Evolutionary conservation across 2,329 filamentous ascomycete species (phyloP).

Genomic region (Colletotrichum limetticola): DNA sequence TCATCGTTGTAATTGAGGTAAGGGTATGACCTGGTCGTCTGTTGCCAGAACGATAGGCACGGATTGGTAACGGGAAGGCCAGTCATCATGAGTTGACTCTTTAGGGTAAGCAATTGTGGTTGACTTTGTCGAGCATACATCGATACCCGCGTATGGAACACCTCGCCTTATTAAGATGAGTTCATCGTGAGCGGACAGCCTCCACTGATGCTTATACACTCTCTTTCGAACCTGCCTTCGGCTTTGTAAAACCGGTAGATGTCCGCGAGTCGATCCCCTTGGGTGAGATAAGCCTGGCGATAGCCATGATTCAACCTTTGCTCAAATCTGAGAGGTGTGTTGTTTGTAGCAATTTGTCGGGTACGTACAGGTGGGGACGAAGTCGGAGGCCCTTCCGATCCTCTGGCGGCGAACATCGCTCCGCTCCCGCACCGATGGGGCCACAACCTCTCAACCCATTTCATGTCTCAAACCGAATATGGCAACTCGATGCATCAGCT

Average conservation of each 20-base stretch:
- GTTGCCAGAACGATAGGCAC: constrained; percentile 47
- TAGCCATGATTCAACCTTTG: not conserved
- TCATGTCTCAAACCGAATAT: not conserved
- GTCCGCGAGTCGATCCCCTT: not conserved
- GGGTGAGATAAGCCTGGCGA: not conserved
- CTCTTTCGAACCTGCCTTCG: not conserved
- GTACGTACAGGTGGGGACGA: not conserved
- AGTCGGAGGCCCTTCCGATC: not conserved
- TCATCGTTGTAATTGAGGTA: constrained; percentile 47
- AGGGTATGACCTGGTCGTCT: constrained; percentile 41
- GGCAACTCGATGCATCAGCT: not conserved
- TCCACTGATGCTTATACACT: not conserved
- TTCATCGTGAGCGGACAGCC: not conserved
- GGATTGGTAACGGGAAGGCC: not conserved
- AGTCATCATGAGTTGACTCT: not conserved
- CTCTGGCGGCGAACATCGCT: not conserved
- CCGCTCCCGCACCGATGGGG: not conserved
- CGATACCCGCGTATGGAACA: not conserved
- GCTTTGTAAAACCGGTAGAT: not conserved
- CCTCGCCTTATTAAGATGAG: not conserved
- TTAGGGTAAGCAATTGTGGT: not conserved
- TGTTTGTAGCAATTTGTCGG: not conserved
- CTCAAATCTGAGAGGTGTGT: not conserved
- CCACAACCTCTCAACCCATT: not conserved
- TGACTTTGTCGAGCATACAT: not conserved